Evolutionary conservation across 148 eudicot species (phyloP), one percentile per base, ranked within the genome.

Genomic region (Heliosperma pusillum): DNA sequence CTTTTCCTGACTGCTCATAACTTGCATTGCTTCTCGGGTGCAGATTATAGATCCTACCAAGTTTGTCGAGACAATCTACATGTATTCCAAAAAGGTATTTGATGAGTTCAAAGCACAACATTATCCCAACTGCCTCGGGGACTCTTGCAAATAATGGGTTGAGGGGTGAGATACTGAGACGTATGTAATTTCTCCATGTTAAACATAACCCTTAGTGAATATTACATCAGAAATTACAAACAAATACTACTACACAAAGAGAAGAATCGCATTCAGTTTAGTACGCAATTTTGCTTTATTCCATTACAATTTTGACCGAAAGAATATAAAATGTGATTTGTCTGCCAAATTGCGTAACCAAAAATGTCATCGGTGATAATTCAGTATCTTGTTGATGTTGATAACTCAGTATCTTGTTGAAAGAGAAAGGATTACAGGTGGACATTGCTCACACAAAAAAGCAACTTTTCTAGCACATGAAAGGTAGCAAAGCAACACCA

Each of bases 1-100:
- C 30, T 86, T 89, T 26, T 67, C 74, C 77, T 92, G 99, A 81
- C 56, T 76, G 61, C 53, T 20, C 87, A 95, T 87, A 17, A 80
- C 86, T 60, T 74, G 85, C 92, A 92, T 90, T 59, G 99, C 99
- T 89, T 95, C 99, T 65, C 96, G 86, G 69, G 99, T 95, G 89
- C 99, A 95, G 53, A 95, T 87, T 84, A 95, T 90, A 40, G 99
- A 95, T 47, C 99, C 99, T 66, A 95, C 87, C 90, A 95, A 89
- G 80, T 95, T 95, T 73, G 99, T 95, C 3, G 99, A 95, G 66
- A 95, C 97, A 83, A 95, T 95, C 99, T 95, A 71, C 78, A 29
- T 42, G 75, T 11, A 21, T 61, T 45, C 33, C 44, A 17, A 71
- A 56, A 73, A 62, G 42, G 19, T 44, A 60, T 10, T 44, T 0